Conservation (phyloP, 805 yeast species). For the Saturnispora saitoi region DNA sequence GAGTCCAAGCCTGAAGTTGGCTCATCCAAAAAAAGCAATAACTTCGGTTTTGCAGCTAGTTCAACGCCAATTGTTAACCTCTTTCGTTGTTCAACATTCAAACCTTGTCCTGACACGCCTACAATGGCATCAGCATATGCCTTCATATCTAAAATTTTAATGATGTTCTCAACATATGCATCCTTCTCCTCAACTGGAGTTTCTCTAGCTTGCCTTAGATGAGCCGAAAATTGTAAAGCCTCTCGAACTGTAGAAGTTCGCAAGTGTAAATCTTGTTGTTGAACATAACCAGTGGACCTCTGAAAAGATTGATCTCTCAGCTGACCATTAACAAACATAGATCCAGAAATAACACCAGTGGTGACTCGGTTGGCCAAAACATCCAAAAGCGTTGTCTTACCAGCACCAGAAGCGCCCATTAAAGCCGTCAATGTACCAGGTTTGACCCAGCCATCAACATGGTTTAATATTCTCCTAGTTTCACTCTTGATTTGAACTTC, state of each 20-base stretch:
- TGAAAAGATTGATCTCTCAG: constrained; percentile 41
- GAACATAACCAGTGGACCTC: constrained; percentile 51
- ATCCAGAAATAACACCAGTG: constrained; percentile 51
- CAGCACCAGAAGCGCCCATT: constrained; percentile 61
- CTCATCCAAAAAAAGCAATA: constrained; percentile 49
- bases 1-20: constrained; percentile 56
- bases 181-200: constrained; percentile 37
- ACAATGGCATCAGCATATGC: constrained; percentile 47
- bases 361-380: constrained; percentile 45
- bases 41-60: constrained; percentile 45
- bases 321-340: constrained; percentile 47
- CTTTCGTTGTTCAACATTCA: constrained; percentile 49
- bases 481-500: constrained; percentile 56
- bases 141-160: constrained; percentile 42
- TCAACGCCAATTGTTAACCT: constrained; percentile 50
- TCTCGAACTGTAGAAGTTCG: constrained; percentile 46
- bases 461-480: constrained; percentile 49
- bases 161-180: constrained; percentile 44
- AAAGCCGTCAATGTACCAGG: constrained; percentile 76
- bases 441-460: constrained; percentile 76
- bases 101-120: constrained; percentile 42
- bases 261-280: constrained; percentile 51
- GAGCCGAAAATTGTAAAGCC: constrained; percentile 44
- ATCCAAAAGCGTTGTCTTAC: constrained; percentile 50
- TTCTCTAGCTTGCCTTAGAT: constrained; percentile 35